Base-by-base conservation (phyloP, 2,329 filamentous ascomycete genomes). In the Scytalidium lignicola region DNA sequence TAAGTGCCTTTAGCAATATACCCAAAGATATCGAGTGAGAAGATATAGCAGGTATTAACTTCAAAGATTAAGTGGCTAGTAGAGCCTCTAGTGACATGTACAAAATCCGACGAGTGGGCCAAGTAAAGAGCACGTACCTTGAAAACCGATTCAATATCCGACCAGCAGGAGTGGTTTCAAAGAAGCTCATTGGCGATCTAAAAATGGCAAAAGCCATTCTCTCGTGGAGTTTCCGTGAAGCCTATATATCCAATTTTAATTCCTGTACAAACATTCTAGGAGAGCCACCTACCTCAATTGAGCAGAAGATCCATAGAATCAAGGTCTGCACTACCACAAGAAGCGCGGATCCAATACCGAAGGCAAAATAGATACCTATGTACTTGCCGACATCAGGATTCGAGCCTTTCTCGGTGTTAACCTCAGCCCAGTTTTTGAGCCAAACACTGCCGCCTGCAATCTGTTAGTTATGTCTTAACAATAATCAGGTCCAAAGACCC, bases 291-390 rank as follows among this genome's bases (percentile, higher is more conserved):
- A 89, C 86, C 80, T 99, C 93, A 55, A 99, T 99, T 3, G 93
- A 97, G 72, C 95, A 99, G 73, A 99, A 97, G 57, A 99, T 97
- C 93, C 93, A 99, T 22, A 99, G 76, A 55, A 99, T 90, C 58
- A 99, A 73, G 5, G 92, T 97, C 70, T 97, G 93, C 23, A 95
- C 64, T 40, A 97, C 90, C 2, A 95, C 92, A 55, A 99, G 75
- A 41, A 81, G 77, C 39, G 93, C 86, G 21, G 88, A 85, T 26
- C 92, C 92, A 46, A 99, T 80, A 43, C 93, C 95, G 68, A 99
- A 88, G 15, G 87, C 90, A 69, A 99, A 93, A 71, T 99, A 99
- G 56, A 99, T 82, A 50, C 92, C 90, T 63, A 99, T 88, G 64
- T 90, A 99, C 68, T 89, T 95, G 59, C 86, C 91, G 51, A 95